Evolutionary conservation across 2,329 filamentous ascomycete species (phyloP), one percentile per base, ranked within the genome.

Genomic region (Kalmusia sp.): DNA sequence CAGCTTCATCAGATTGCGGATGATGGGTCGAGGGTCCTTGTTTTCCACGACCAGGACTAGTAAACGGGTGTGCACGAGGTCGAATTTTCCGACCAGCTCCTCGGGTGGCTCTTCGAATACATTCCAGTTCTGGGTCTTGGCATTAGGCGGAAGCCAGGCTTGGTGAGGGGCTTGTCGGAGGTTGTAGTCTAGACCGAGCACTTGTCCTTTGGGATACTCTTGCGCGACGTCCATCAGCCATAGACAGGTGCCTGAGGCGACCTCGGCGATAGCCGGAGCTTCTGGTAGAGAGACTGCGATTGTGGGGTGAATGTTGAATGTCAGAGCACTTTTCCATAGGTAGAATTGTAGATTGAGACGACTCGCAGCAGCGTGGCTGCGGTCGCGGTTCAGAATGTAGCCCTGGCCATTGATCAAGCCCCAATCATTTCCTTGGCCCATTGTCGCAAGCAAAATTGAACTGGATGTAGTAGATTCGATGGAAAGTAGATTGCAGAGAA

Each of bases 211-310:
- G 6, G 61, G 59, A 24, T 57, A 51, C 30, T 61, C 52, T 12
- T 49, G 54, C 11, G 62, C 60, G 17, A 66, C 58, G 39, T 69
- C 61, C 8, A 68, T 51, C 11, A 64, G 54, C 67, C 69, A 71
- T 19, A 68, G 44, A 22, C 59, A 63, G 34, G 65, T 69, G 14
- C 67, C 68, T 11, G 58, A 58, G n/a, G 63, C 67, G 7, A 72
- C 47, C 31, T 72, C 68, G 25, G 58, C 65, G 33, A 71, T 65
- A 12, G 15, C 14, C 21, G 52, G 22, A 25, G 40, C 34, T 15
- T 6, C 38, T 11, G 33, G 24, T n/a, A n/a, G n/a, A n/a, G n/a
- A n/a, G 25, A 48, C 12, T 7, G 30, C 31, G 24, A 55, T 40
- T 3, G 38, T 34, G 21, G 57, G 54, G 31, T 58, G 54, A 14